phyloP scores from a whole-genome alignment of 1,284 basidiomycete species.

The Singerocomus inundabilis region DNA sequence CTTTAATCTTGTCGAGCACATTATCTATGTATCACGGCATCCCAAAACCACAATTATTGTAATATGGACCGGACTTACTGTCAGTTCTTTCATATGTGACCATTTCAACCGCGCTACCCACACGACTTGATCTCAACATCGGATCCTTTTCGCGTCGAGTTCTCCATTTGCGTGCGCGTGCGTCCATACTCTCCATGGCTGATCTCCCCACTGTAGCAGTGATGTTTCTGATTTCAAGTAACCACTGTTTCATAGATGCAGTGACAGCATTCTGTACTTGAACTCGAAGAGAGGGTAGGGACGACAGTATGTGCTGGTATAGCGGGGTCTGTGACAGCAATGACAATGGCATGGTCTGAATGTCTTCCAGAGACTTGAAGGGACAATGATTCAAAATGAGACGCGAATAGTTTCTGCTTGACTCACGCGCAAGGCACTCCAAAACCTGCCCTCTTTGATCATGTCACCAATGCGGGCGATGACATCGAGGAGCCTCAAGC shows the following conservation, averaged over 20 bases:
- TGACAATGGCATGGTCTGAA: slow-evolving; percentile 87
- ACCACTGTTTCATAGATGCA: slow-evolving; percentile 95
- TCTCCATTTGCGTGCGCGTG: slow-evolving; percentile 83
- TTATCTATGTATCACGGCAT: slow-evolving; percentile 57
- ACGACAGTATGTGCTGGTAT: slow-evolving; percentile 89
- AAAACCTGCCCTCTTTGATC: slow-evolving; percentile 92
- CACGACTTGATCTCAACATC: slow-evolving; percentile 72
- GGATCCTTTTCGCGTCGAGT: slow-evolving; percentile 76
- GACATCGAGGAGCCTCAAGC: slow-evolving; percentile 89
- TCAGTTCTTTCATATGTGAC: slow-evolving; percentile 94
- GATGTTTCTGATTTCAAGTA: slow-evolving; percentile 91
- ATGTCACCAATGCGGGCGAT: slow-evolving; percentile 93
- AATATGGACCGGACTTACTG: slow-evolving; percentile 54
- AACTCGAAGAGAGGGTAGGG: slow-evolving; percentile 83
- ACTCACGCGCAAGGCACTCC: slow-evolving; percentile 92
- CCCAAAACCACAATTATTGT: neutral
- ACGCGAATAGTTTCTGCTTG: slow-evolving; percentile 26
- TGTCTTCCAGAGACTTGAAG: slow-evolving; percentile 86
- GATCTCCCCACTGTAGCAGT: slow-evolving; percentile 84
- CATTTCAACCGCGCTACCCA: slow-evolving; percentile 93
- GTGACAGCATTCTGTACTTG: slow-evolving; percentile 94
- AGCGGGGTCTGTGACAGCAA: slow-evolving; percentile 92
- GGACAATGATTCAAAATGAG: slow-evolving; percentile 29
- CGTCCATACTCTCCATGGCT: slow-evolving; percentile 90
- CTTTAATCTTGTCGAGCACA: slow-evolving; percentile 79